Conservation (phyloP, 2,329 filamentous ascomycete species). For the Colletotrichum chrysophilum region DNA sequence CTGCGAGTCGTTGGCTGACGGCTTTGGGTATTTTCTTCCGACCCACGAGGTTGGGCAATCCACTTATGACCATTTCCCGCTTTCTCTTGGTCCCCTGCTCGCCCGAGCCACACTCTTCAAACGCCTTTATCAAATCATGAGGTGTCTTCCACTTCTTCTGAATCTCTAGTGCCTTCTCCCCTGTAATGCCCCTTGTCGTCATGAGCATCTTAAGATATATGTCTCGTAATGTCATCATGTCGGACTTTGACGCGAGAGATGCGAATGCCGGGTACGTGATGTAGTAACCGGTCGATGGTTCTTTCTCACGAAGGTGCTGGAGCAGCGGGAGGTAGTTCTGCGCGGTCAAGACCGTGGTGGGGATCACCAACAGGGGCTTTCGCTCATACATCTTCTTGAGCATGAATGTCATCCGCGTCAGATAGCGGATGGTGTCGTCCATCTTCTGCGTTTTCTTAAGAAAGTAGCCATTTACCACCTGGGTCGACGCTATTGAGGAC, state of each 20-base stretch:
- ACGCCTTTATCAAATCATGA: constrained; percentile 72
- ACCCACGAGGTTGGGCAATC: constrained; percentile 64
- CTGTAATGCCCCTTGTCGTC: constrained; percentile 77
- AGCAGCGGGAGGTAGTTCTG: constrained; percentile 71
- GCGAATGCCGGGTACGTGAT: constrained; percentile 76
- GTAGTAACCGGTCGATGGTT: constrained; percentile 58
- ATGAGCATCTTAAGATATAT: constrained; percentile 86
- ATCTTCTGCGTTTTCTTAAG: constrained; percentile 77
- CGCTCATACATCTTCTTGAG: constrained; percentile 69
- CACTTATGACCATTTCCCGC: constrained; percentile 62
- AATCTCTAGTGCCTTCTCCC: constrained; percentile 80
- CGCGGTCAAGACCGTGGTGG: constrained; percentile 65
- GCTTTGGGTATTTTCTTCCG: constrained; percentile 71
- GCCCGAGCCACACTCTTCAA: constrained; percentile 56
- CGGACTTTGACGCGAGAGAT: constrained; percentile 76
- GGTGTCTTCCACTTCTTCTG: constrained; percentile 82
- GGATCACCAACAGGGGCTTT: constrained; percentile 66
- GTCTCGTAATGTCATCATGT: constrained; percentile 75
- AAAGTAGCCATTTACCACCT: constrained; percentile 81
- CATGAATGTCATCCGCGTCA: constrained; percentile 73
- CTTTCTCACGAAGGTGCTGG: constrained; percentile 58
- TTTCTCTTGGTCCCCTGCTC: constrained; percentile 60
- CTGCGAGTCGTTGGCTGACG: constrained; percentile 72
- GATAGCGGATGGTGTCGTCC: constrained; percentile 79
- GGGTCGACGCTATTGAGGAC: constrained; percentile 77